Evolutionary conservation across 495 filamentous ascomycete species (phyloP), one percentile per base, ranked within the genome.

Genomic region (Hypoxylon subgilvum): DNA sequence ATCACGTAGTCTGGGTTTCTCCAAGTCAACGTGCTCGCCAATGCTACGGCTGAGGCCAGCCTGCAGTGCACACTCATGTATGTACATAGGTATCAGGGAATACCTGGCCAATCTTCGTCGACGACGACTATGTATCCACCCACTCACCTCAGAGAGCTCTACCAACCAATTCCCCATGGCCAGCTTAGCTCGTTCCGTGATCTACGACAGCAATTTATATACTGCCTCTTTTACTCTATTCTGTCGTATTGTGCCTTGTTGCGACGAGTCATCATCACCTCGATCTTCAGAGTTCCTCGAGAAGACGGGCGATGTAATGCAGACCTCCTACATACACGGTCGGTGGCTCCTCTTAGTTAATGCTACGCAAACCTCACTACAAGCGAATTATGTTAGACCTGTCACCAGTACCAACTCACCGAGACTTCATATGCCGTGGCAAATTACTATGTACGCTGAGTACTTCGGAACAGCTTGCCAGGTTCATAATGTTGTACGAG

Each of bases 331-430:
- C 47, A 31, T 10, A 49, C 31, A 42, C 35, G 40, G 49, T 8
- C 16, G 34, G 50, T 57, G 6, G 41, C 17, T 30, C 48, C 52
- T 42, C 36, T 34, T 43, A 57, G 34, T 16, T 47, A 31, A 52
- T 57, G 38, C 49, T 54, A 63, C 60, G 60, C 54, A 60, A 65
- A 65, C 44, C n/a, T 60, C 43, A 32, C 44, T 49, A 32, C 31
- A 57, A 49, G 55, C 53, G 55, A 65, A 52, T 56, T 34, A 60
- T 65, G 61, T 65, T 50, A 60, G 56, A 52, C 61, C 55, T 57
- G 41, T 65, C 52, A 55, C 45, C 46, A 50, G 39, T 48, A 40
- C 27, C 27, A 52, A 48, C 36, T 52, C 42, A 46, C 52, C 46
- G 27, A 41, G 36, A 36, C 14, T 34, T 28, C 22, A 39, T 42